Evolutionary conservation across 192 early-diverging fungal genomes (phyloP).

Genomic region (Rhizophagus sp.): DNA sequence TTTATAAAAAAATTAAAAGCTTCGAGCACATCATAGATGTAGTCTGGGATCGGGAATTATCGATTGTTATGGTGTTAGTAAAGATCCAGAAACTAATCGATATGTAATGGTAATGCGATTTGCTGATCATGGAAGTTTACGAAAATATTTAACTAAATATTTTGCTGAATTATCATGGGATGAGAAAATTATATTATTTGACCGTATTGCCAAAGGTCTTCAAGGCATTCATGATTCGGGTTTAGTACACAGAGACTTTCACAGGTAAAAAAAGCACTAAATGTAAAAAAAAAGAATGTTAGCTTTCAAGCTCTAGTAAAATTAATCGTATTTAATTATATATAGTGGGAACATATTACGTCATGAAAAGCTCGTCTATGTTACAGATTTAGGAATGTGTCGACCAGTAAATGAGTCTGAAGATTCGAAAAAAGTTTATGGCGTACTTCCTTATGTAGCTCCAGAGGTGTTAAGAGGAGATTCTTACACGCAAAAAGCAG

Average conservation of each 20-base stretch:
- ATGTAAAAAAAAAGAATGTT: background rate
- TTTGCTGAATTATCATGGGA: slow-evolving; percentile 29
- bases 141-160: slow-evolving; percentile 8
- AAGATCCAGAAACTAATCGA: slow-evolving; percentile 8
- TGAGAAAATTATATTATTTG: slow-evolving; percentile 26
- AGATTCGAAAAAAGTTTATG: slow-evolving; percentile 4
- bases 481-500: slow-evolving; percentile 9
- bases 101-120: slow-evolving; percentile 30
- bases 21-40: slow-evolving; percentile 24
- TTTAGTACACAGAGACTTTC: slow-evolving; percentile 26
- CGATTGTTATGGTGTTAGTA: slow-evolving; percentile 30
- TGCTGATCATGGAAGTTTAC: slow-evolving; percentile 23
- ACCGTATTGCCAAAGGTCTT: slow-evolving; percentile 10
- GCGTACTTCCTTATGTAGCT: slow-evolving; percentile 23
- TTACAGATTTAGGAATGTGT: slow-evolving; percentile 31
- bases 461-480: slow-evolving; percentile 22
- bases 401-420: slow-evolving; percentile 22
- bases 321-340: background rate
- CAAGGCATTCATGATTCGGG: slow-evolving; percentile 23
- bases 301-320: too few relatives aligned
- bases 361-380: slow-evolving; percentile 27
- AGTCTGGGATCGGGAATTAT: slow-evolving; percentile 26
- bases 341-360: slow-evolving; percentile 23
- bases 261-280: slow-evolving; percentile 17
- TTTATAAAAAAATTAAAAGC: background rate